These are phyloP conservation scores for Helianthus tuberosus DNA, from an alignment of 129 eudicot genomes.

Conservation along the genomic window DNA sequence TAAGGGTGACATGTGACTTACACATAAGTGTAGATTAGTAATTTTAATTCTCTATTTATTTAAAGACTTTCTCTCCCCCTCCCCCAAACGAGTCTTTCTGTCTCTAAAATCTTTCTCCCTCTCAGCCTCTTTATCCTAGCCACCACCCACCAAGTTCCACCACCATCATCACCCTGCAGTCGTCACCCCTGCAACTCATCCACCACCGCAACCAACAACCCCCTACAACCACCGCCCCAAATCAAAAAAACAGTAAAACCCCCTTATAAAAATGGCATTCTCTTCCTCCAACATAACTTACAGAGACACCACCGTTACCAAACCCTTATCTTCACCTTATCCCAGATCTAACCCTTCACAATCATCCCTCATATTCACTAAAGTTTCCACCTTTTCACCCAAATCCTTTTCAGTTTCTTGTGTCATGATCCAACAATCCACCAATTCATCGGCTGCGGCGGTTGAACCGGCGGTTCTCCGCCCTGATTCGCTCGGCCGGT, in stretches of 20 bases:
- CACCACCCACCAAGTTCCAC: too few relatives aligned
- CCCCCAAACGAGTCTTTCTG: too few relatives aligned
- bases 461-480: conserved; percentile 34
- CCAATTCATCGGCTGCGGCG: not conserved
- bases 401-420: not conserved
- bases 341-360: conserved; percentile 10
- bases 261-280: not conserved
- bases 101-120: too few relatives aligned
- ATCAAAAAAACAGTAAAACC: not conserved
- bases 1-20: too few relatives aligned
- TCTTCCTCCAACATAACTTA: not conserved
- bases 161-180: too few relatives aligned
- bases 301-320: not conserved
- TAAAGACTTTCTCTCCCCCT: too few relatives aligned
- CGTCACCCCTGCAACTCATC: too few relatives aligned
- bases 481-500: conserved; percentile 84
- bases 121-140: too few relatives aligned
- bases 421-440: conserved; percentile 13
- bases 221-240: too few relatives aligned
- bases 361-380: conserved; percentile 5
- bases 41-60: too few relatives aligned
- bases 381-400: not conserved
- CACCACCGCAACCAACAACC: too few relatives aligned
- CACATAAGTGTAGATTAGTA: too few relatives aligned
- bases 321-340: not conserved